Evolutionary conservation across 176 grass and related monocot species (phyloP), one percentile per base, ranked within the genome.

Genomic region (Elaeis guineensis): DNA sequence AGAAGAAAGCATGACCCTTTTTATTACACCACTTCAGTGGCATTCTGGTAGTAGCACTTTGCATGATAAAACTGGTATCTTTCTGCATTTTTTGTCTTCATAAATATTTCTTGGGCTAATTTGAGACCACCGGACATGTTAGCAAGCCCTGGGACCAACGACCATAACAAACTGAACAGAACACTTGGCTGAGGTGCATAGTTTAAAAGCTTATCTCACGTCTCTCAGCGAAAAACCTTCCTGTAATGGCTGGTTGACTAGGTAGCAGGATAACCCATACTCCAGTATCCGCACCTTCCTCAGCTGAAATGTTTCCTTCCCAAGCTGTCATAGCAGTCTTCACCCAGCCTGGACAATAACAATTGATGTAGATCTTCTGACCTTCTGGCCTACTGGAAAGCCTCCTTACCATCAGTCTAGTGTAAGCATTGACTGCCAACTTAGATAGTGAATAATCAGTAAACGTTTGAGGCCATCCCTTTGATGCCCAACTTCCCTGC

Each of bases 271-370:
- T 63, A 2, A 82, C 59, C 93, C 84, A 92, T 12, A 98, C 82
- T 25, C 78, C 84, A 59, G 84, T 92, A 55, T 98, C 84, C 48
- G 93, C 81, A 65, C 84, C 93, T 83, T 80, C 87, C 65, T 89
- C 93, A 0, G 84, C 73, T 25, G 81, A 82, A 69, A 77, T 69
- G 55, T 92, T 98, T 64, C 93, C 93, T 85, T 79, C 93, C 93
- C 87, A 98, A 25, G 61, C 58, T 82, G 93, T 98, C 87, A 98
- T 98, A 61, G 76, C 81, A 29, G 93, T 98, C 61, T 78, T 98
- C 29, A 98, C 93, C 84, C 84, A 98, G 5, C 93, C 93, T n/a
- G 84, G 93, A 35, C 87, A 98, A 61, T 92, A 92, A 61, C 93
- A 92, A 48, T 98, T 98, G 16, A 89, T 71, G 78, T 76, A 89